Evolutionary conservation across 2,329 filamentous ascomycete species (phyloP).

Genomic region (Pyrenochaeta sp.): DNA sequence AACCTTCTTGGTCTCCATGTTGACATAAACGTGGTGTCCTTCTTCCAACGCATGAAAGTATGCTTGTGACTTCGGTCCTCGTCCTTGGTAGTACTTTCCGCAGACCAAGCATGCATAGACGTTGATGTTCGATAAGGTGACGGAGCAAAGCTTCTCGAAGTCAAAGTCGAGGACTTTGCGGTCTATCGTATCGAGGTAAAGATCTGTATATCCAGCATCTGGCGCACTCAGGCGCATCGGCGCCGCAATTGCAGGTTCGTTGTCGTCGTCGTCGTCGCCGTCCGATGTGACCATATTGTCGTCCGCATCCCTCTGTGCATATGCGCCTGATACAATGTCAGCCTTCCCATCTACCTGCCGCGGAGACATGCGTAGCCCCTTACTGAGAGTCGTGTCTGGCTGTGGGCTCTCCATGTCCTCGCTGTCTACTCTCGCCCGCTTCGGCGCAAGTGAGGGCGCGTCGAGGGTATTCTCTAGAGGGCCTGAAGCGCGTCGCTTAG

Average conservation of each 20-base stretch:
- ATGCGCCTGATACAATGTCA: constrained; percentile 46
- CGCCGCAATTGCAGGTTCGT: constrained; percentile 52
- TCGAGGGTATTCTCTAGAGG: constrained; percentile 52
- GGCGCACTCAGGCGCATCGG: constrained; percentile 76
- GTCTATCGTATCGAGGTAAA: constrained; percentile 97
- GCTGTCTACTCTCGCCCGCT: constrained; percentile 56
- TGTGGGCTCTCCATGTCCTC: constrained; percentile 44
- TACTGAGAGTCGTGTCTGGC: constrained; percentile 30
- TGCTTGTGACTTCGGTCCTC: constrained; percentile 91
- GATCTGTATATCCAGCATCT: constrained; percentile 87
- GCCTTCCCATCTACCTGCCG: constrained; percentile 34
- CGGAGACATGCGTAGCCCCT: constrained; percentile 41
- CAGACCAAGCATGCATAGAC: constrained; percentile 97
- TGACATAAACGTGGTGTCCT: constrained; percentile 97
- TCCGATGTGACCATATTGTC: constrained; percentile 45
- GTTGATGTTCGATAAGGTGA: constrained; percentile 97
- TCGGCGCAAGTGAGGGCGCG: constrained; percentile 56
- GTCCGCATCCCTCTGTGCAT: constrained; percentile 45
- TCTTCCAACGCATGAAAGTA: constrained; percentile 98
- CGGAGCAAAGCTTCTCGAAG: constrained; percentile 97
- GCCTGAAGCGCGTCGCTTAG: constrained; percentile 57
- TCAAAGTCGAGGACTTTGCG: constrained; percentile 94
- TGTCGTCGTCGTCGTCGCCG: constrained; percentile 41
- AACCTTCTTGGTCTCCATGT: constrained; percentile 91
- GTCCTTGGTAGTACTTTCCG: constrained; percentile 96